Base-by-base conservation (phyloP, 148 eudicot species). In the Spergularia marina region DNA sequence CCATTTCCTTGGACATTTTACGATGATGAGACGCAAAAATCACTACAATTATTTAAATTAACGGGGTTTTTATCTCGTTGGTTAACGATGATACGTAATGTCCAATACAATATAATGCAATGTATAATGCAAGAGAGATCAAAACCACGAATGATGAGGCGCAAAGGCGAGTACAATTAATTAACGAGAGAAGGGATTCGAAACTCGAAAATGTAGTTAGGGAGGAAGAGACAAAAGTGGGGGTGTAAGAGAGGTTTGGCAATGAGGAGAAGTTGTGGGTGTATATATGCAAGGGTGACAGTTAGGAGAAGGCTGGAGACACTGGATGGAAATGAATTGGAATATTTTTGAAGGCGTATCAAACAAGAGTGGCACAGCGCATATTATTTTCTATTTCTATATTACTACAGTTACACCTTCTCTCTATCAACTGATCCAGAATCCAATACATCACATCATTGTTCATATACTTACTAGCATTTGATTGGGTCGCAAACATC, bases 261-360 rank as follows among this genome's bases (percentile, higher is more conserved):
- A 30, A 30, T 30, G 36, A 30, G 36, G 36, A 30, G 36, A 30
- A 30, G 36, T 30, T 30, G 36, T 30, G 36, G 36, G 36, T 30
- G 56, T n/a, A 41, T 76, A 51, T 72, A 62, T 16, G 39, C 10
- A 20, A 40, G 34, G 74, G 15, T 75, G 71, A 75, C 72, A 75
- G 62, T 70, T n/a, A 23, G 58, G 70, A 34, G 70, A 41, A 47
- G 56, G 80, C 73, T 77, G 80, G 78, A 75, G 12, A 30, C 36
- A 30, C 36, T 59, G 10, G 1, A 8, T 59, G 2, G 25, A 59
- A 59, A 59, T 59, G 12, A 59, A n/a, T 59, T 59, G 25, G 9
- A 23, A 59, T 7, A n/a, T 59, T 59, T 18, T 59, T 10, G 63
- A 20, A 11, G 10, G 18, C 10, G 10, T 16, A n/a, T 21, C 21